Evolutionary conservation across 805 yeast genomes (phyloP).

Genomic region (Maudiozyma turicensis): DNA sequence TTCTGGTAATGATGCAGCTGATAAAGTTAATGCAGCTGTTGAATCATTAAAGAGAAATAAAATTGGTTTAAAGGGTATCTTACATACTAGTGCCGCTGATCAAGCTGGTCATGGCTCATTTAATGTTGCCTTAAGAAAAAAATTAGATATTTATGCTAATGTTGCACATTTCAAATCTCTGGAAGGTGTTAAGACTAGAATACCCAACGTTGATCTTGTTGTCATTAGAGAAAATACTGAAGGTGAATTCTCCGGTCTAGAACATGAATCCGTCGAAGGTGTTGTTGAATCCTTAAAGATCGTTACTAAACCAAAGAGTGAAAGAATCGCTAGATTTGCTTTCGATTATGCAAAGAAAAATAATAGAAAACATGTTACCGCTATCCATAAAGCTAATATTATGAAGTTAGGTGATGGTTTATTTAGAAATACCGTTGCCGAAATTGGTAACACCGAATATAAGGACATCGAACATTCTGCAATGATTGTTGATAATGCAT

Average conservation of each 20-base stretch:
- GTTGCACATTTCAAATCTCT: slow-evolving; percentile 88
- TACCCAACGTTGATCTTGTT: slow-evolving; percentile 82
- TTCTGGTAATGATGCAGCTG: slow-evolving; percentile 43
- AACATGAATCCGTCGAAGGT: slow-evolving; percentile 95
- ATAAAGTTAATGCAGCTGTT: slow-evolving; percentile 74
- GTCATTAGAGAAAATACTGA: slow-evolving; percentile 97
- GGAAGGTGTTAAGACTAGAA: slow-evolving; percentile 87
- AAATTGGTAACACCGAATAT: slow-evolving; percentile 75
- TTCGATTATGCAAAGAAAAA: slow-evolving; percentile 90
- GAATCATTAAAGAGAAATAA: slow-evolving; percentile 89
- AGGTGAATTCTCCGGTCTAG: slow-evolving; percentile 97
- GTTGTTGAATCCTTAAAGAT: slow-evolving; percentile 95
- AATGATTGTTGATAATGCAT: slow-evolving; percentile 96
- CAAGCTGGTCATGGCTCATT: slow-evolving; percentile 73
- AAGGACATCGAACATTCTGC: slow-evolving; percentile 77
- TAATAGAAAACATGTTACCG: slow-evolving; percentile 86
- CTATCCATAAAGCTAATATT: slow-evolving; percentile 97
- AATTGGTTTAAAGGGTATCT: slow-evolving; percentile 92
- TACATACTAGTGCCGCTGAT: slow-evolving; percentile 80
- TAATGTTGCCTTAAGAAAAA: slow-evolving; percentile 94
- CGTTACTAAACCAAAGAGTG: slow-evolving; percentile 88
- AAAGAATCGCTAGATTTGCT: slow-evolving; percentile 95
- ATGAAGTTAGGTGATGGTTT: slow-evolving; percentile 98
- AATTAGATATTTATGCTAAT: slow-evolving; percentile 90
- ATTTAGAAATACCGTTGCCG: slow-evolving; percentile 87